Evolutionary conservation across 345 rosid genomes (phyloP), one percentile per base, ranked within the genome.

Genomic region (Tarenaya hassleriana): DNA sequence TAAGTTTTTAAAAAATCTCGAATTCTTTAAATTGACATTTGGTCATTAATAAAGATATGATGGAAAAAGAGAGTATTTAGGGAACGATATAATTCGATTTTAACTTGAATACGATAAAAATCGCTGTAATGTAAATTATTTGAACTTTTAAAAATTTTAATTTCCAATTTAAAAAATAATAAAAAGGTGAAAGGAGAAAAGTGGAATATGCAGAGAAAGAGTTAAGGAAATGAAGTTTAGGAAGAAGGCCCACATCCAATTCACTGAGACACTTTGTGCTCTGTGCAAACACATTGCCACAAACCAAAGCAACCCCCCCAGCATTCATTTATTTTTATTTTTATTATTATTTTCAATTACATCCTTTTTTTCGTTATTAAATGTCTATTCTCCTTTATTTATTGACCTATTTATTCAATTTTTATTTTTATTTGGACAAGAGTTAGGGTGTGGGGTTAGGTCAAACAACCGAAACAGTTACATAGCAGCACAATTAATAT

Each of bases 241-340:
- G 39, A 29, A 60, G 66, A 53, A 53, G 70, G 71, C 51, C 71
- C 71, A 66, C 71, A 47, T 60, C 61, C 61, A 60, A 54, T 66
- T 53, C 66, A 52, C 74, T 42, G 55, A 46, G 17, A 52, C 35
- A 47, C 80, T 38, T 73, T 40, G 81, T 77, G 79, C 79, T 78
- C 53, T 56, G 84, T 69, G 88, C 65, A 66, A 53, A 17, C 46
- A 58, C 55, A 58, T 52, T 58, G 60, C 70, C 70, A 52, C 61
- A 45, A 46, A 19, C 24, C 46, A 54, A 66, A 66, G 70, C 70
- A 59, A 66, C 56, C 55, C 27, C 46, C n/a, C n/a, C n/a, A n/a
- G n/a, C n/a, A n/a, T n/a, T n/a, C n/a, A n/a, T n/a, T n/a, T n/a
- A n/a, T n/a, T n/a, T n/a, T n/a, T n/a, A n/a, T n/a, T n/a, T 66